Conservation (phyloP, 768 basidiomycete species). For the Zangia roseola region DNA sequence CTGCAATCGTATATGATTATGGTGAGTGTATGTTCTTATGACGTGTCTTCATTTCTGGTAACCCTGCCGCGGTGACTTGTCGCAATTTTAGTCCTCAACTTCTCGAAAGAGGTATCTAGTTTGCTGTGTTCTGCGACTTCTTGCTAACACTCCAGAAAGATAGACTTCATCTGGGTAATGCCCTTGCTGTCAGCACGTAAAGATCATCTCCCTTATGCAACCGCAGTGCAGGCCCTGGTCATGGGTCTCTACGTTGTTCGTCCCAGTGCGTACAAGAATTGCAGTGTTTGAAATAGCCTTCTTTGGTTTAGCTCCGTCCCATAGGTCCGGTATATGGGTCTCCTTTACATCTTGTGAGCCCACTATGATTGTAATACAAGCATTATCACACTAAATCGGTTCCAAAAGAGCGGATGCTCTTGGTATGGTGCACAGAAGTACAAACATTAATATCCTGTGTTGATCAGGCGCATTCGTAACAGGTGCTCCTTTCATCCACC, state of each 20-base stretch:
- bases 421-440: neutral
- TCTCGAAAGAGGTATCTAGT: slow-evolving; percentile 2
- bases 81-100: slow-evolving; percentile 7
- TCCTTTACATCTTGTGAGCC: neutral
- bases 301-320: neutral
- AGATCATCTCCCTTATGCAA: neutral
- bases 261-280: neutral
- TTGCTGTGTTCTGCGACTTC: no score
- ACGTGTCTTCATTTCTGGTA: neutral
- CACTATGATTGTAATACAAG: neutral
- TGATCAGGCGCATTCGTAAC: neutral
- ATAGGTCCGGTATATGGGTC: neutral
- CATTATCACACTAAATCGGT: no score
- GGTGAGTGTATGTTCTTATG: neutral
- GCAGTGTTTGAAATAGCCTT: neutral
- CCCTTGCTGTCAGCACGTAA: neutral
- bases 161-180: slow-evolving; percentile 9
- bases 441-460: neutral
- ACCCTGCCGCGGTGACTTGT: neutral
- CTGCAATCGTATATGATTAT: neutral
- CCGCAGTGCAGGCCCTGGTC: slow-evolving; percentile 3
- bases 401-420: neutral
- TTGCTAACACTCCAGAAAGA: neutral
- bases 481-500: neutral
- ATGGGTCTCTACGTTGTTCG: no score